Evolutionary conservation across 2,329 filamentous ascomycete species (phyloP), one percentile per base, ranked within the genome.

Genomic region (Colletotrichum abscissum): DNA sequence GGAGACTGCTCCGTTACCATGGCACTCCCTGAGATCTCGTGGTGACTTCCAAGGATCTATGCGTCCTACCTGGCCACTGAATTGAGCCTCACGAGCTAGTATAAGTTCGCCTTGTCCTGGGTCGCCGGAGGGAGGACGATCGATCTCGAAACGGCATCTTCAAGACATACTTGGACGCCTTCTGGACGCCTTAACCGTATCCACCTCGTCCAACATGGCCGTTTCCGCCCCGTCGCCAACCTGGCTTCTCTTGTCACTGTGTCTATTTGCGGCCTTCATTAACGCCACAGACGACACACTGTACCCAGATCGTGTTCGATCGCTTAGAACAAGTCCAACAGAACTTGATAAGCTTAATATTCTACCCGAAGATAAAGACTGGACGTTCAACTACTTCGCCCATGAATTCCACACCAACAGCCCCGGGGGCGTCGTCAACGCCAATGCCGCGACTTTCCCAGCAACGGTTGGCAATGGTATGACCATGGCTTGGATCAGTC

Each of bases 401-500:
- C 80, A 86, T 64, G 75, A 78, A 14, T 80, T 81, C 76, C 84
- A 86, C 76, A 85, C 80, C 38, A 84, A 84, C 73, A 73, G 76
- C 8, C 86, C 85, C 1, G 87, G 87, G 14, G 82, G 83, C 19
- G 87, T 89, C 42, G 82, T 86, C 74, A 88, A 86, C 75, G 87
- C 87, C 75, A 87, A 88, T 74, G 84, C 84, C 14, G 86, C 86
- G 22, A 88, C 85, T 24, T 88, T 88, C 75, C 86, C 87, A 5
- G 85, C 86, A 22, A 79, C 85, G 1, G 82, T 82, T 16, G 84
- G 83, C 24, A 82, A 86, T 42, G 85, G 85, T 52, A 84, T 88
- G 80, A 88, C 85, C 16, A 77, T 87, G 78, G 85, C 82, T 7
- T 79, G 86, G 57, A 77, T 86, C 54, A 84, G 82, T 73, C 81